A percentile compares a stretch with the other conserved stretches of the same genome.
These are phyloP conservation scores for Aurifilum marmelostoma DNA, from an alignment of 2,329 filamentous ascomycete species.

Conservation along the genomic window DNA sequence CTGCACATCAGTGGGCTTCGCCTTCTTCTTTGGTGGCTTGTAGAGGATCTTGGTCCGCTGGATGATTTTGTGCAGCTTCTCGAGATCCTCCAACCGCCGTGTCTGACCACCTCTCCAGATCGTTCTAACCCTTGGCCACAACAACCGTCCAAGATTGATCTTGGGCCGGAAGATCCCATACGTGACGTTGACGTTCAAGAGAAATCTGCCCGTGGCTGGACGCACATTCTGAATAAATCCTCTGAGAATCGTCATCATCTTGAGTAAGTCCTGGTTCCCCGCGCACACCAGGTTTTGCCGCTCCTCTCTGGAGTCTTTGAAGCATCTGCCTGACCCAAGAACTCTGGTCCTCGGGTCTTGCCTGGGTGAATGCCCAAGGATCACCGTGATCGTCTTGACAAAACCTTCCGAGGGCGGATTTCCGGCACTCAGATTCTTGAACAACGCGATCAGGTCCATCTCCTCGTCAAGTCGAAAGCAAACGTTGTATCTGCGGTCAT, in stretches of 20 bases:
- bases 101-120: constrained; percentile 38
- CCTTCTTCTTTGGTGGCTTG: constrained; percentile 34
- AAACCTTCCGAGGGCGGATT: constrained; percentile 40
- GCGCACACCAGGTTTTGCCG: not conserved
- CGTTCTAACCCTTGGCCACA: not conserved
- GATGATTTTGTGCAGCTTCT: constrained; percentile 42
- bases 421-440: not conserved
- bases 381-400: constrained; percentile 49
- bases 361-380: constrained; percentile 30
- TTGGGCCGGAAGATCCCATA: constrained; percentile 55
- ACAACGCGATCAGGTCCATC: not conserved
- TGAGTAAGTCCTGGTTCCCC: not conserved
- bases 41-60: constrained; percentile 44
- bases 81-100: constrained; percentile 32
- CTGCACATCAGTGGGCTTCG: not conserved
- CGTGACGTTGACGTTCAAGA: constrained; percentile 60
- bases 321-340: not conserved
- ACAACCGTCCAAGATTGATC: constrained; percentile 37
- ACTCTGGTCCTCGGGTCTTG: not conserved
- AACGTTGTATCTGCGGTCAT: not conserved
- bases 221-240: constrained; percentile 61
- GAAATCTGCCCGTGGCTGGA: constrained; percentile 55
- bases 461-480: not conserved
- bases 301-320: not conserved
- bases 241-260: constrained; percentile 43